Conservation (phyloP, 139 green algal genomes). For the Picochlorum sp. region DNA sequence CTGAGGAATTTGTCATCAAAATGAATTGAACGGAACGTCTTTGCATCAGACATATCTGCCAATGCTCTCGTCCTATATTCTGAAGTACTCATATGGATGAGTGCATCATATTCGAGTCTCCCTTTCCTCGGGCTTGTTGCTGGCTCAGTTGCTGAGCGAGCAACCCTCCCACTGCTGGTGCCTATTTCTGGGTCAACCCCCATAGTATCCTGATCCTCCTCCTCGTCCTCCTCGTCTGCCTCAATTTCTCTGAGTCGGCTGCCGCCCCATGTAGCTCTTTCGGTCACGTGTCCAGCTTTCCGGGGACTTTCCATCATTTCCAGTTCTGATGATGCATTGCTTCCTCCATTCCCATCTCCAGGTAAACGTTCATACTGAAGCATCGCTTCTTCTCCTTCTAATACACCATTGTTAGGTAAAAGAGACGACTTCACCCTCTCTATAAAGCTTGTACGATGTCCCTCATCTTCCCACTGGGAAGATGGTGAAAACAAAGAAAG, state of each 20-base stretch:
- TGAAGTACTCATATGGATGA: slow-evolving; percentile 30
- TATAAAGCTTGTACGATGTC: neutral
- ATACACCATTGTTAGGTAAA: neutral
- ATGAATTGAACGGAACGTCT: slow-evolving; percentile 6
- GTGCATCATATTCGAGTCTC: slow-evolving; percentile 10
- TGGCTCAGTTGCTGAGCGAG: neutral
- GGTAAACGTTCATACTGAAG: no score
- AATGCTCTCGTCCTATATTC: slow-evolving; percentile 42
- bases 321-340: slow-evolving; percentile 34
- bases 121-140: neutral
- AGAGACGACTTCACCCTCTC: neutral
- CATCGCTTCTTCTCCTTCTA: neutral
- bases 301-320: slow-evolving; percentile 12
- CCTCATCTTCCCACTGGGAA: neutral
- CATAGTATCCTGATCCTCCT: neutral
- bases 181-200: neutral
- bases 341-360: no score
- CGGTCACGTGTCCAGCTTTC: slow-evolving; percentile 12
- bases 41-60: slow-evolving; percentile 37
- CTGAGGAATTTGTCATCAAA: neutral
- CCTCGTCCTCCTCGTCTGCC: no score
- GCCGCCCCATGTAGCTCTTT: slow-evolving; percentile 4
- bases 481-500: neutral
- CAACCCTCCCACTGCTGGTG: neutral
- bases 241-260: neutral